Percentiles rank a stretch among this genome's conserved stretches.
Evolutionary conservation across 306 rosid genomes (phyloP).

Genomic region (Rosa rugosa): DNA sequence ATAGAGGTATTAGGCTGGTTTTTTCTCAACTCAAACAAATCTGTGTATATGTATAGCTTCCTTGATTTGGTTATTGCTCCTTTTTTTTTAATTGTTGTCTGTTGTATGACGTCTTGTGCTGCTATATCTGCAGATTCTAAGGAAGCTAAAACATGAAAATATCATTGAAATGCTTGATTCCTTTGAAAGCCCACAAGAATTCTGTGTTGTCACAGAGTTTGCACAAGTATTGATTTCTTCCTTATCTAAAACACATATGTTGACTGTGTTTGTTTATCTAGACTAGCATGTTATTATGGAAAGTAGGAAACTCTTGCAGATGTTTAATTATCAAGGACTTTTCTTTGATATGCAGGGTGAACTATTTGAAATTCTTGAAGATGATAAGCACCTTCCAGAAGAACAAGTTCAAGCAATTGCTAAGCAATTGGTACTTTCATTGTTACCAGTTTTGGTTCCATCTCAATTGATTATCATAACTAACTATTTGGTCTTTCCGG

Average conservation of each 20-base stretch:
- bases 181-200: conserved; percentile 94
- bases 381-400: conserved; percentile 97
- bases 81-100: not conserved
- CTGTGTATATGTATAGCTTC: not conserved
- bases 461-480: not conserved
- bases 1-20: conserved; percentile 59
- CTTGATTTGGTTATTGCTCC: conserved; percentile 9
- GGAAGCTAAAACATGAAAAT: conserved; percentile 93
- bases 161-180: conserved; percentile 98
- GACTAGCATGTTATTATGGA: not conserved
- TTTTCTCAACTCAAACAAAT: not conserved
- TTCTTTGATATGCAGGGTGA: conserved; percentile 65
- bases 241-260: conserved; percentile 17
- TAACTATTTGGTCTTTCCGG: not conserved
- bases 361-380: conserved; percentile 98
- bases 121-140: conserved; percentile 60
- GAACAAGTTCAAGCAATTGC: conserved; percentile 99
- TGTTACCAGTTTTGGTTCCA: conserved; percentile 7
- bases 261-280: conserved; percentile 7
- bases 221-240: conserved; percentile 66
- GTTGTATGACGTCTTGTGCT: conserved; percentile 22
- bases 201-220: conserved; percentile 95
- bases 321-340: conserved; percentile 11
- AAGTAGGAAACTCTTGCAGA: conserved; percentile 17
- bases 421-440: conserved; percentile 80